Evolutionary conservation across 371 early-diverging fungal genomes (phyloP).

Genomic region (Mortierella sp.): DNA sequence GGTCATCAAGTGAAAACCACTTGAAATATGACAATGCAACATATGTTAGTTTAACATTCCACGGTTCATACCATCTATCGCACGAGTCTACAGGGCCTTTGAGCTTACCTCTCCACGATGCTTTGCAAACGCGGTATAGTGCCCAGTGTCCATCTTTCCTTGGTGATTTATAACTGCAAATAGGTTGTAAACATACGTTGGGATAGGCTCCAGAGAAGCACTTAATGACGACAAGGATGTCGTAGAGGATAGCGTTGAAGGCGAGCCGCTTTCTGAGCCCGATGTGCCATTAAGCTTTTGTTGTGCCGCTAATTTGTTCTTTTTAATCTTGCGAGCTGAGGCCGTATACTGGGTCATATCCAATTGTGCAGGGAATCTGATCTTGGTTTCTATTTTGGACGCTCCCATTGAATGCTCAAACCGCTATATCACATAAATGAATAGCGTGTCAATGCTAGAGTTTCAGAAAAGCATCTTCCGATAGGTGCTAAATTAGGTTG

Average conservation of each 20-base stretch:
- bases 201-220: slow-evolving; percentile 54
- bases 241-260: slow-evolving; percentile 21
- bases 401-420: slow-evolving; percentile 84
- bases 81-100: not conserved
- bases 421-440: slow-evolving; percentile 62
- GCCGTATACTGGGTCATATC: slow-evolving; percentile 94
- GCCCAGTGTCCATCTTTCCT: slow-evolving; percentile 94
- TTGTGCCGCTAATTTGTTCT: slow-evolving; percentile 34
- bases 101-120: slow-evolving; percentile 78
- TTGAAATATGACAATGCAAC: slow-evolving; percentile 27
- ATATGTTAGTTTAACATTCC: not conserved
- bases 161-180: slow-evolving; percentile 94
- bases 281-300: slow-evolving; percentile 36
- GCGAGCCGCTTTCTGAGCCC: slow-evolving; percentile 33
- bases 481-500: too few species aligned
- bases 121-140: slow-evolving; percentile 89
- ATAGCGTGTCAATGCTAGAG: not conserved
- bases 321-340: slow-evolving; percentile 48
- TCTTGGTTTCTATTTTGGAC: slow-evolving; percentile 89
- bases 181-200: slow-evolving; percentile 83
- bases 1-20: slow-evolving; percentile 96
- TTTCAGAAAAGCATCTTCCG: slow-evolving; percentile 41
- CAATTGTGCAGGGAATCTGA: slow-evolving; percentile 88
- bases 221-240: slow-evolving; percentile 30
- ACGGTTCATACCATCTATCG: not conserved